phyloP scores from a whole-genome alignment of 1,284 basidiomycete species.

The Pseudozyma sp. region DNA sequence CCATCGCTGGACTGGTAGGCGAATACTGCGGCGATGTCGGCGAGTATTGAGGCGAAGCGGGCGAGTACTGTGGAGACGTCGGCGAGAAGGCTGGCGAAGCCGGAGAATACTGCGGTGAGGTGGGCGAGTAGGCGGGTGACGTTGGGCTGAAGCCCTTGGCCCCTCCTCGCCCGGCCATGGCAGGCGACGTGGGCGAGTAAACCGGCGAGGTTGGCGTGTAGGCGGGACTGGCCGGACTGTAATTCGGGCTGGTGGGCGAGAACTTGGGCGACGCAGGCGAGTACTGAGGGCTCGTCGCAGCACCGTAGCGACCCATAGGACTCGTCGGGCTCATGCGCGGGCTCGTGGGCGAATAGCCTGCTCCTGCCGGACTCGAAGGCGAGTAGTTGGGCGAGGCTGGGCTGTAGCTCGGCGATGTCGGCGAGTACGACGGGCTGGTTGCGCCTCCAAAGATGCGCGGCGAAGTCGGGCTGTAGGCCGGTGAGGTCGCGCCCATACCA shows the following conservation, averaged over 20 bases:
- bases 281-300: constrained; percentile 72
- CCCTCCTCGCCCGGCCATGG: constrained; percentile 39
- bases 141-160: constrained; percentile 53
- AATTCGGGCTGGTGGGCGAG: constrained; percentile 62
- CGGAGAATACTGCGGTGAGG: constrained; percentile 62
- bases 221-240: constrained; percentile 71
- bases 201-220: constrained; percentile 65
- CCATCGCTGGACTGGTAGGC: constrained; percentile 58
- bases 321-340: constrained; percentile 63
- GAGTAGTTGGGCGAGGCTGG: constrained; percentile 62
- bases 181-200: constrained; percentile 56
- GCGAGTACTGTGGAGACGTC: constrained; percentile 74
- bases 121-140: constrained; percentile 63
- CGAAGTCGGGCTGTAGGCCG: constrained; percentile 73
- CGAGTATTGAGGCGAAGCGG: constrained; percentile 67
- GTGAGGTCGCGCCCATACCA: constrained; percentile 76
- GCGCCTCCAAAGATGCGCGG: constrained; percentile 76
- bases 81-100: constrained; percentile 78
- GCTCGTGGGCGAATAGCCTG: constrained; percentile 64
- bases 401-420: constrained; percentile 71
- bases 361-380: constrained; percentile 56
- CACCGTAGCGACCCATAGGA: constrained; percentile 66
- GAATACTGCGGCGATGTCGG: constrained; percentile 63
- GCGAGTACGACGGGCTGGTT: constrained; percentile 72
- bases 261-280: constrained; percentile 59